Evolutionary conservation across 495 filamentous ascomycete genomes (phyloP), one percentile per base, ranked within the genome.

Genomic region (Penicillium manginii): DNA sequence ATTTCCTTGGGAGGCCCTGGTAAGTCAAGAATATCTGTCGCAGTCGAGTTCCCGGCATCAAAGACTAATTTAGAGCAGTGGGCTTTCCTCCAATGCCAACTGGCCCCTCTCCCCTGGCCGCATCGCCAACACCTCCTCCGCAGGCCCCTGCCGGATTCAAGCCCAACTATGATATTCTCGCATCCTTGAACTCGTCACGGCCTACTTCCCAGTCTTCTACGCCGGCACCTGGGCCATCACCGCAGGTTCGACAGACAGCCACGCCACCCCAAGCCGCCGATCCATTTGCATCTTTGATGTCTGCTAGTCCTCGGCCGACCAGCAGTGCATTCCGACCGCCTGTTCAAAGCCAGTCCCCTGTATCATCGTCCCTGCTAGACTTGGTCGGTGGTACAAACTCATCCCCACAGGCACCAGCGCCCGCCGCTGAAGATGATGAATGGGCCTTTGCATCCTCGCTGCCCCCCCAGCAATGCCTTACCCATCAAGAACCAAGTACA

Each of bases 361-460:
- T 68, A 19, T 69, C 78, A 5, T 69, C 77, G 2, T 77, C 80
- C 9, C 61, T 83, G 29, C 75, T 84, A 45, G 77, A 81, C 57
- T 67, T 82, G 19, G 61, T 58, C 7, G 74, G 64, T 43, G 60
- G 61, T 12, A 51, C 60, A 4, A 55, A 54, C 45, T 53, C 69
- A 22, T 52, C 66, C 21, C 57, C 54, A 40, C 65, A 65, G 55
- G 57, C 57, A 18, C 64, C 73, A 50, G 59, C 64, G 17, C 61
- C 72, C 57, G 69, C 73, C 32, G 54, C 59, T 26, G 76, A 67
- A 62, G 79, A 87, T 52, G 94, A 98, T 60, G 94, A 98, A 64
- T 98, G 94, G 94, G 86, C 86, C 35, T 98, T 98, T 66, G 82
- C 90, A 8, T 97, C 94, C 4, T 90, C 94, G 0, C 77, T 98